Evolutionary conservation across 2,329 filamentous ascomycete species (phyloP), one percentile per base, ranked within the genome.

Genomic region (Aspergillus sp.): DNA sequence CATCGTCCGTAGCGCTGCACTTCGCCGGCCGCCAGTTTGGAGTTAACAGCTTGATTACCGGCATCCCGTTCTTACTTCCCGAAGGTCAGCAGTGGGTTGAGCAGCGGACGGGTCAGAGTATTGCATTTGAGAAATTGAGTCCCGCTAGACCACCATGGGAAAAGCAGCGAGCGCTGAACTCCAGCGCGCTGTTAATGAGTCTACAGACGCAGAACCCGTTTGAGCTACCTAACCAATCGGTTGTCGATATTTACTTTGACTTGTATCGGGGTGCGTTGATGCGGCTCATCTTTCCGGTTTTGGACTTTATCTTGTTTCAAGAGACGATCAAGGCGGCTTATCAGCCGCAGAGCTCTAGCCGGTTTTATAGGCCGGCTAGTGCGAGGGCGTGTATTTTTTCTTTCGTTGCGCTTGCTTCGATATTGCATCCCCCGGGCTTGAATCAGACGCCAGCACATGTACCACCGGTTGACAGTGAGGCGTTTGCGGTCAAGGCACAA

Each of bases 71-170:
- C 37, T 67, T 80, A 37, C 74, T 76, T 0, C 58, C 64, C 0
- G 66, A 73, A 12, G 76, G 76, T 5, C 69, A 69, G 45, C 58
- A 72, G 53, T 79, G 75, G 74, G 73, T 80, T 30, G 63, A 69
- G 25, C 62, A 73, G 10, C 66, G 69, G 23, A 73, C 75, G 1
- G 76, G 75, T 4, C 62, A 71, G 43, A 57, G 54, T 2, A 57
- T 65, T 4, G 54, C 59, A 6, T 62, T 66, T 32, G 59, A 67
- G 30, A 60, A 58, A 17, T 49, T 64, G 48, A 56, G 57, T 35
- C 57, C 60, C 9, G 32, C 52, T 2, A 53, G 57, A 22, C 59
- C 60, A 5, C 66, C 62, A 9, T 70, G 67, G 67, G 64, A 66
- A 30, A 68, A 66, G 44, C 60, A 65, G 32, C 55, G 59, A n/a